Conservation (phyloP, 257 asterid species). For the Echites panduratus region DNA sequence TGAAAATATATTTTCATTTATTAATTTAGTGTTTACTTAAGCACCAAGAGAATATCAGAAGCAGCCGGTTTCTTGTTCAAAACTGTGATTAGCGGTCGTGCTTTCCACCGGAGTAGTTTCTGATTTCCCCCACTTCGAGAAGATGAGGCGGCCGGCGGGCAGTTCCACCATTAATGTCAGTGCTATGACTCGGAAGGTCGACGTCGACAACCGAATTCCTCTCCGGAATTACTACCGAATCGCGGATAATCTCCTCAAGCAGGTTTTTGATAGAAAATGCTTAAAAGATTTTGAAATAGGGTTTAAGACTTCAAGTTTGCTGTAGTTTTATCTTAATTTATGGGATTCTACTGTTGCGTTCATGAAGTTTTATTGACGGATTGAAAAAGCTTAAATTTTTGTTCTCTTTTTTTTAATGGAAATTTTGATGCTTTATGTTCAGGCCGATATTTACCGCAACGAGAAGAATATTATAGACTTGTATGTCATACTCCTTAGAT, state of each 20-base stretch:
- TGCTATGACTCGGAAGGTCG: conserved; percentile 42
- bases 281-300: not conserved
- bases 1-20: too few species aligned
- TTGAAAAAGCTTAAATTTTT: not conserved
- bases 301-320: not conserved
- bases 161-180: conserved; percentile 41
- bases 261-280: conserved; percentile 28
- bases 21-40: conserved; percentile 4
- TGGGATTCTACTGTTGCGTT: not conserved
- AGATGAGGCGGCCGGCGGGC: conserved; percentile 62
- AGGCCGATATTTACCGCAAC: conserved; percentile 72
- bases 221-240: conserved; percentile 81
- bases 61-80: not conserved
- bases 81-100: not conserved
- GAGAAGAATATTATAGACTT: conserved; percentile 73
- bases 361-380: not conserved
- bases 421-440: conserved; percentile 13
- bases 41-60: not conserved
- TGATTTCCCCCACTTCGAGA: conserved; percentile 19
- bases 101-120: not conserved
- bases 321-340: not conserved
- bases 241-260: conserved; percentile 86
- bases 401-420: not conserved
- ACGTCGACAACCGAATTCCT: conserved; percentile 71
- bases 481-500: conserved; percentile 68